Conservation (phyloP, 2,329 filamentous ascomycete species). For the Zymoseptoria pseudotritici region DNA sequence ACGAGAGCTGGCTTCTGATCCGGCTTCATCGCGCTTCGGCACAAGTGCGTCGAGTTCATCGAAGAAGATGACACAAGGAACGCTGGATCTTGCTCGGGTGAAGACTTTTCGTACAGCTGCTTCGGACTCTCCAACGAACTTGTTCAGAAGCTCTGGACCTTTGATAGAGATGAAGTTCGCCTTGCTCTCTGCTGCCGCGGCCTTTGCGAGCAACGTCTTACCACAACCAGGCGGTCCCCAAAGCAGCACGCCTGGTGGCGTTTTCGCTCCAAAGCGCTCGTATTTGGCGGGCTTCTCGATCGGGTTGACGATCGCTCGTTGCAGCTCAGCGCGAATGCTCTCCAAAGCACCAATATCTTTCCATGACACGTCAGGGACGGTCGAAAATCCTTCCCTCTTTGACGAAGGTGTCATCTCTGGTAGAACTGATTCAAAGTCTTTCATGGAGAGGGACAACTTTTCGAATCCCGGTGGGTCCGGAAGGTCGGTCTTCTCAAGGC, state of each 20-base stretch:
- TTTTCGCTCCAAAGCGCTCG: conserved; percentile 66
- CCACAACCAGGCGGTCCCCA: conserved; percentile 97
- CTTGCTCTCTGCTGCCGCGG: conserved; percentile 88
- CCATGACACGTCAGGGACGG: conserved; percentile 90
- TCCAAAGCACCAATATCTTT: conserved; percentile 79
- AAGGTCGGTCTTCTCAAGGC: conserved; percentile 38
- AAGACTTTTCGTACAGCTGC: conserved; percentile 89
- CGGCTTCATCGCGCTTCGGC: conserved; percentile 66
- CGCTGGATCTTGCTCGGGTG: conserved; percentile 71
- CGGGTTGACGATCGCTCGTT: conserved; percentile 79
- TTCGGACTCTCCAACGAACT: conserved; percentile 95
- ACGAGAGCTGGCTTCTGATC: conserved; percentile 75
- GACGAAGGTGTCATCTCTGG: conserved; percentile 70
- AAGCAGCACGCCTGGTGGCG: conserved; percentile 79
- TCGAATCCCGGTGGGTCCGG: conserved; percentile 48
- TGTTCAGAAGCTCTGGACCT: conserved; percentile 91
- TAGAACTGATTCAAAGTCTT: conserved; percentile 67
- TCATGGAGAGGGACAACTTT: conserved; percentile 52
- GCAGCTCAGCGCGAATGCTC: conserved; percentile 71
- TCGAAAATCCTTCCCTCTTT: conserved; percentile 89
- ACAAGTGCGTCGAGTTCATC: conserved; percentile 94
- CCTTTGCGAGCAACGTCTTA: conserved; percentile 93
- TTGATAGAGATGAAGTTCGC: conserved; percentile 99
- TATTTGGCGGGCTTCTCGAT: conserved; percentile 78
- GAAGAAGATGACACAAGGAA: conserved; percentile 95